Evolutionary conservation across 106 monocot species (phyloP).

Genomic region (Apostasia ramifera): DNA sequence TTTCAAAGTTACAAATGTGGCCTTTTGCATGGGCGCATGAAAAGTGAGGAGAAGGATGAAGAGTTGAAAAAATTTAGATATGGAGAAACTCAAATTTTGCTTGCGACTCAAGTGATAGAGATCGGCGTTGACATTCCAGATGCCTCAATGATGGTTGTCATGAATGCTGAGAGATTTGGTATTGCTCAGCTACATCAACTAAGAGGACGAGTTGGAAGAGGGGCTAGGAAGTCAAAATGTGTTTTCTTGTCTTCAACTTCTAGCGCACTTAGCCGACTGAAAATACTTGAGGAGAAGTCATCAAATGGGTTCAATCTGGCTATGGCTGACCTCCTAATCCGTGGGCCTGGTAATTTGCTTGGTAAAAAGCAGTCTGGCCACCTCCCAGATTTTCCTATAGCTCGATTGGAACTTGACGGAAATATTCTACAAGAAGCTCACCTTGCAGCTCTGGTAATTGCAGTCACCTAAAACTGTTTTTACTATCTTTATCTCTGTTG

Average conservation of each 20-base stretch:
- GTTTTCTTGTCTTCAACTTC: constrained; percentile 71
- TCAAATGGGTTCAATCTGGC: constrained; percentile 92
- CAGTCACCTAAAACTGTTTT: constrained; percentile 1
- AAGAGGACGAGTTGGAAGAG: constrained; percentile 92
- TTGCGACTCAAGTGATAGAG: constrained; percentile 93
- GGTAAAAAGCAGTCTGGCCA: constrained; percentile 98
- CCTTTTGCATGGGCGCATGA: constrained; percentile 90
- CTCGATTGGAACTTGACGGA: constrained; percentile 90
- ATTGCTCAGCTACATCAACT: constrained; percentile 95
- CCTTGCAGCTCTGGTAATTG: constrained; percentile 82
- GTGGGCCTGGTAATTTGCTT: constrained; percentile 93
- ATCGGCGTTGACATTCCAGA: constrained; percentile 96
- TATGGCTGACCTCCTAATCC: constrained; percentile 72
- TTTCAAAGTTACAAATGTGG: constrained; percentile 74
- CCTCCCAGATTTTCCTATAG: constrained; percentile 93
- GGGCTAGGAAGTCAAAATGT: constrained; percentile 75
- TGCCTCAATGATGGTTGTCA: constrained; percentile 99
- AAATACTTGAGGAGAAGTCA: constrained; percentile 64
- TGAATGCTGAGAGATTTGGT: constrained; percentile 99
- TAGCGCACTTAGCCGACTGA: constrained; percentile 46
- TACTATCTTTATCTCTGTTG: neutral
- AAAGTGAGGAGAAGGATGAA: constrained; percentile 71
- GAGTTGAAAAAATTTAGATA: constrained; percentile 62
- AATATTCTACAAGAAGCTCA: constrained; percentile 93
- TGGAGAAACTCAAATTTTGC: constrained; percentile 68